phyloP scores from a whole-genome alignment of 2,329 filamentous ascomycete genomes.

The Claviceps quebecensis region DNA sequence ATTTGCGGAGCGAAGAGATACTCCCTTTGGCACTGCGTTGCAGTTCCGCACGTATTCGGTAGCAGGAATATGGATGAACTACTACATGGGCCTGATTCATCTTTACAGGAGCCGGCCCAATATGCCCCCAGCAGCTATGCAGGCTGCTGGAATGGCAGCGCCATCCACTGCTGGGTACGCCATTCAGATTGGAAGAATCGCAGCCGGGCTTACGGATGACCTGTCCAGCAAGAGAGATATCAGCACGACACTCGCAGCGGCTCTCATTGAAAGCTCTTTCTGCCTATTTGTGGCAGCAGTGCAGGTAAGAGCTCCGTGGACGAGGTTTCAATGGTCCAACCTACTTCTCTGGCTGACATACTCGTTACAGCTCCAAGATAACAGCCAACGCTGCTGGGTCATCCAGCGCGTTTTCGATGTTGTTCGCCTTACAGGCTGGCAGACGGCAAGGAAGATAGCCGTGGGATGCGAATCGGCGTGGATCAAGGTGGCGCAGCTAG shows the following conservation, averaged over 20 bases:
- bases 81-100: conserved; percentile 72
- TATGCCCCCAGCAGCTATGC: conserved; percentile 84
- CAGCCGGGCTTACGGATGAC: conserved; percentile 53
- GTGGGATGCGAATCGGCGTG: conserved; percentile 74
- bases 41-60: conserved; percentile 82
- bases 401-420: conserved; percentile 62
- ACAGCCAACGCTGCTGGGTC: conserved; percentile 62
- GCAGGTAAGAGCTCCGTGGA: conserved; percentile 30
- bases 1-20: conserved; percentile 40
- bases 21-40: conserved; percentile 70
- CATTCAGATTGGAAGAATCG: conserved; percentile 64
- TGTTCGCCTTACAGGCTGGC: conserved; percentile 72
- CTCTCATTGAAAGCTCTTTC: conserved; percentile 70
- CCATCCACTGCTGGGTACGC: conserved; percentile 57
- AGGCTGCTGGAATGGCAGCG: conserved; percentile 68
- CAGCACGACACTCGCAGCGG: conserved; percentile 65
- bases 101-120: conserved; percentile 70
- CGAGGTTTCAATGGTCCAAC: not conserved
- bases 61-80: conserved; percentile 74
- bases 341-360: not conserved
- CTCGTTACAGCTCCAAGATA: conserved; percentile 30
- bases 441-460: conserved; percentile 68
- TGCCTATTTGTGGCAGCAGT: conserved; percentile 78
- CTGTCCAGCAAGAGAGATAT: conserved; percentile 41
- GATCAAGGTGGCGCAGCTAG: conserved; percentile 59